Evolutionary conservation across 139 green algal species (phyloP).

Genomic region (Picochlorum sp.): DNA sequence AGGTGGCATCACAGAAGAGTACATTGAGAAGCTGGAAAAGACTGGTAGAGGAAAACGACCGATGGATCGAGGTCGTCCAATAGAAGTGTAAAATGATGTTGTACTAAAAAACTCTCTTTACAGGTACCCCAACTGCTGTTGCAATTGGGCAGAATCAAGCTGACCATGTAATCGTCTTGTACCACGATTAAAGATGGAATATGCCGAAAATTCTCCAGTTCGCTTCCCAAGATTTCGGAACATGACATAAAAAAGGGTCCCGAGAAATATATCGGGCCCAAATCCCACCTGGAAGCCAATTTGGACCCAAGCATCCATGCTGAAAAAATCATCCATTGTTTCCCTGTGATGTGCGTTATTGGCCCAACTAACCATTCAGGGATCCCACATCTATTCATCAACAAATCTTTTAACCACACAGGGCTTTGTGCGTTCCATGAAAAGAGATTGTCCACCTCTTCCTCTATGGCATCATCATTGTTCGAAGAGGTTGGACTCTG

Average conservation of each 20-base stretch:
- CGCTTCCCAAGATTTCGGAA: slow-evolving; percentile 40
- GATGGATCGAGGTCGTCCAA: not conserved
- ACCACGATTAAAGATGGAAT: slow-evolving; percentile 43
- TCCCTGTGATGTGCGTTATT: slow-evolving; percentile 6
- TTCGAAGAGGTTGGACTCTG: too few species aligned
- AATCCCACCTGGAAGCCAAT: slow-evolving; percentile 16
- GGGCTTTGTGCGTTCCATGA: not conserved
- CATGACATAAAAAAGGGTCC: slow-evolving; percentile 32
- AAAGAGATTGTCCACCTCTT: slow-evolving; percentile 1
- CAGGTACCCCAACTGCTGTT: slow-evolving; percentile 26
- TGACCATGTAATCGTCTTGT: slow-evolving; percentile 34
- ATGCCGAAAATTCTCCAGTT: slow-evolving; percentile 31
- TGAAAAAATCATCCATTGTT: slow-evolving; percentile 22
- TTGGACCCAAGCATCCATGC: slow-evolving; percentile 25
- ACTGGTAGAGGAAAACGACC: slow-evolving; percentile 36
- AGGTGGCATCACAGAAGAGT: slow-evolving; percentile 73
- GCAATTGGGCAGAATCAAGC: slow-evolving; percentile 41
- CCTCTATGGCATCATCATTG: not conserved
- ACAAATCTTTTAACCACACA: not conserved
- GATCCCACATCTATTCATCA: slow-evolving; percentile 5
- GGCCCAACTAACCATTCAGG: slow-evolving; percentile 28
- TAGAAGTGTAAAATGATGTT: not conserved
- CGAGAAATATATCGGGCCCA: slow-evolving; percentile 23
- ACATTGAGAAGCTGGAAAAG: slow-evolving; percentile 65
- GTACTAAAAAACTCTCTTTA: too few species aligned